These are phyloP conservation scores for Colletotrichum incanum DNA, from an alignment of 2,329 filamentous ascomycete species.

Conservation along the genomic window DNA sequence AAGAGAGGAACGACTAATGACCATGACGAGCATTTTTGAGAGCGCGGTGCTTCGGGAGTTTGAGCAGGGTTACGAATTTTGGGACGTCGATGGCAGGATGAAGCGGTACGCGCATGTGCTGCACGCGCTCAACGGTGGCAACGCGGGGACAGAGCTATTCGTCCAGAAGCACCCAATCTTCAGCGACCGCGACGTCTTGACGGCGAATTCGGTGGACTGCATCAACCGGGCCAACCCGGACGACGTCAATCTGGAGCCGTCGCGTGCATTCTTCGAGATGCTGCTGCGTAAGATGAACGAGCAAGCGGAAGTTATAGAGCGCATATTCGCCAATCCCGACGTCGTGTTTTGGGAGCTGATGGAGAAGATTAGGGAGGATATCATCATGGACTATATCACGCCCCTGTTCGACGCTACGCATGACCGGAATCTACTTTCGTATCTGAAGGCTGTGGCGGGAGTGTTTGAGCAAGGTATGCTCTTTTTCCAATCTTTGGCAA, in stretches of 20 bases:
- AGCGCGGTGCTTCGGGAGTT: slow-evolving; percentile 93
- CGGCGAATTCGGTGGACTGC: slow-evolving; percentile 82
- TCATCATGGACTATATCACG: slow-evolving; percentile 89
- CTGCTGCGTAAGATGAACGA: slow-evolving; percentile 85
- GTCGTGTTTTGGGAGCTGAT: slow-evolving; percentile 84
- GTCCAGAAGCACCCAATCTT: slow-evolving; percentile 92
- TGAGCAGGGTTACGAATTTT: slow-evolving; percentile 89
- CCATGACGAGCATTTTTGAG: slow-evolving; percentile 88
- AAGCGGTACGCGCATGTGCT: slow-evolving; percentile 90
- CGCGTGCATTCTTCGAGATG: slow-evolving; percentile 83
- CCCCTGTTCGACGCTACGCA: slow-evolving; percentile 91
- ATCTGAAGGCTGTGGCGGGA: slow-evolving; percentile 88
- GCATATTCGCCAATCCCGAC: slow-evolving; percentile 82
- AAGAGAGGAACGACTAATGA: slow-evolving; percentile 80
- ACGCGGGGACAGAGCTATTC: slow-evolving; percentile 85
- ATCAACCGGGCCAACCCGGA: slow-evolving; percentile 78
- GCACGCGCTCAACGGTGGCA: slow-evolving; percentile 84
- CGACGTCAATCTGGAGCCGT: slow-evolving; percentile 84
- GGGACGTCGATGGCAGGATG: slow-evolving; percentile 92
- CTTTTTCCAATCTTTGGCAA: slow-evolving; percentile 80
- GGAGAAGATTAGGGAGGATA: slow-evolving; percentile 86
- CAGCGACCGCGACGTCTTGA: slow-evolving; percentile 78
- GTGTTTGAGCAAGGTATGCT: slow-evolving; percentile 89
- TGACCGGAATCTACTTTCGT: slow-evolving; percentile 80
- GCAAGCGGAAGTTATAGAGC: slow-evolving; percentile 83